Conservation (phyloP, 2,329 filamentous ascomycete genomes). For the Aspergillus calidoustus region DNA sequence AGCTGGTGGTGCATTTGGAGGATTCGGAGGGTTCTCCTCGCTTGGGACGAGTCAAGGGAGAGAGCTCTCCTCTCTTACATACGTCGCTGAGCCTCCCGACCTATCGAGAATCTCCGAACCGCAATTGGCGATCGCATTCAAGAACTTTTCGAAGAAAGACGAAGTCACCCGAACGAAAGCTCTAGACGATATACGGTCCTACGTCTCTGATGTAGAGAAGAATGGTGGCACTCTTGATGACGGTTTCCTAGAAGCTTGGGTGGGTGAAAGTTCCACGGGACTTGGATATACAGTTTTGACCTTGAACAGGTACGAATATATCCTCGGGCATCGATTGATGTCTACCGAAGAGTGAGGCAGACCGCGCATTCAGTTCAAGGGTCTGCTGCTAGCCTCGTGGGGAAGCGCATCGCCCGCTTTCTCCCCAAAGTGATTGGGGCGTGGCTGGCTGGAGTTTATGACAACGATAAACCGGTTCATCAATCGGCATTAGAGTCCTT, state of each 20-base stretch:
- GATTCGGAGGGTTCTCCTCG: conserved; percentile 47
- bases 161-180: conserved; percentile 89
- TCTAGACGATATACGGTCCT: conserved; percentile 77
- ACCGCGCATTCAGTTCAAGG: conserved; percentile 78
- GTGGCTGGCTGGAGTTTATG: conserved; percentile 91
- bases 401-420: conserved; percentile 82
- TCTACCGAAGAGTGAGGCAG: conserved; percentile 83
- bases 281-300: conserved; percentile 17
- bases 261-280: conserved; percentile 50
- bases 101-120: conserved; percentile 77
- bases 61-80: conserved; percentile 72
- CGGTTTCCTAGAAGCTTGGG: conserved; percentile 85
- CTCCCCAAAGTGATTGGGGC: conserved; percentile 78
- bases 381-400: conserved; percentile 60
- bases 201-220: conserved; percentile 61
- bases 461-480: conserved; percentile 77
- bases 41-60: conserved; percentile 45
- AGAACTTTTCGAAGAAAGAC: conserved; percentile 91
- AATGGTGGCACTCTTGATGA: conserved; percentile 72
- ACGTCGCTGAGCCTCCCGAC: conserved; percentile 83
- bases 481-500: conserved; percentile 79
- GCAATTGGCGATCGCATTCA: conserved; percentile 85
- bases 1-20: conserved; percentile 54
- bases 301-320: conserved; percentile 74
- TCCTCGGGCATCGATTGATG: conserved; percentile 87